A percentile compares a stretch with the other conserved stretches of the same genome.
Conservation (phyloP, 1,284 basidiomycete genomes). For the Agroathelia rolfsii region DNA sequence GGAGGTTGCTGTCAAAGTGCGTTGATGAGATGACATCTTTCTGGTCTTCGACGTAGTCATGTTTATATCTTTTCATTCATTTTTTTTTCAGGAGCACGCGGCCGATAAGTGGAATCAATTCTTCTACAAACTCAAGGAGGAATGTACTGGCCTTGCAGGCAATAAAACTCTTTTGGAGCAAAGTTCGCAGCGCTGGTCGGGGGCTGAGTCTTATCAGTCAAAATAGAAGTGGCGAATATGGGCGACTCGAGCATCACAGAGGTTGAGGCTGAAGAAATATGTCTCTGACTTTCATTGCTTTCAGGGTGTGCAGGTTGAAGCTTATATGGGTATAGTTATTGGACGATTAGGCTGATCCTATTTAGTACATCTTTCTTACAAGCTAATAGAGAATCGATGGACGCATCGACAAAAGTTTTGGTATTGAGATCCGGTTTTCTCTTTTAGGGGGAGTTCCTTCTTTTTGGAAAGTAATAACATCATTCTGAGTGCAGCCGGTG, state of each 20-base stretch:
- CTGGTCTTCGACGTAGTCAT: neutral
- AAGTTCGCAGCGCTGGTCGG: slow-evolving; percentile 40
- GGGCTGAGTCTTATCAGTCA: slow-evolving; percentile 52
- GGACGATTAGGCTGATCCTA: too few relatives aligned
- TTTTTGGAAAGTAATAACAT: too few relatives aligned
- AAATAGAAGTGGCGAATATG: slow-evolving; percentile 46
- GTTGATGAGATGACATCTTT: too few relatives aligned
- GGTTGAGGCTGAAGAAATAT: slow-evolving; percentile 33
- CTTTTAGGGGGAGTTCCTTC: too few relatives aligned
- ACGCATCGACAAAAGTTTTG: too few relatives aligned
- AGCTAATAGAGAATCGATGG: too few relatives aligned
- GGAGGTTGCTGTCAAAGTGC: slow-evolving; percentile 51
- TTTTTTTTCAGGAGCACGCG: slow-evolving; percentile 54
- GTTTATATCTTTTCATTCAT: neutral
- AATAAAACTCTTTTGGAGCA: slow-evolving; percentile 57
- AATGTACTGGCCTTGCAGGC: slow-evolving; percentile 49
- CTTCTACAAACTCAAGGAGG: slow-evolving; percentile 42
- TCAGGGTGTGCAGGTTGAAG: too few relatives aligned
- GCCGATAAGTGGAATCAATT: slow-evolving; percentile 74
- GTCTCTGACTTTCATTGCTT: too few relatives aligned
- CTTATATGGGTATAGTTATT: too few relatives aligned
- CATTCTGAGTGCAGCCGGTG: too few relatives aligned
- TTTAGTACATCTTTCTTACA: too few relatives aligned
- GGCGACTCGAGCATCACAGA: slow-evolving; percentile 50
- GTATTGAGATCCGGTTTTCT: too few relatives aligned